Conservation (phyloP, 331 rosid species). For the Erythrophleum ivorense region DNA sequence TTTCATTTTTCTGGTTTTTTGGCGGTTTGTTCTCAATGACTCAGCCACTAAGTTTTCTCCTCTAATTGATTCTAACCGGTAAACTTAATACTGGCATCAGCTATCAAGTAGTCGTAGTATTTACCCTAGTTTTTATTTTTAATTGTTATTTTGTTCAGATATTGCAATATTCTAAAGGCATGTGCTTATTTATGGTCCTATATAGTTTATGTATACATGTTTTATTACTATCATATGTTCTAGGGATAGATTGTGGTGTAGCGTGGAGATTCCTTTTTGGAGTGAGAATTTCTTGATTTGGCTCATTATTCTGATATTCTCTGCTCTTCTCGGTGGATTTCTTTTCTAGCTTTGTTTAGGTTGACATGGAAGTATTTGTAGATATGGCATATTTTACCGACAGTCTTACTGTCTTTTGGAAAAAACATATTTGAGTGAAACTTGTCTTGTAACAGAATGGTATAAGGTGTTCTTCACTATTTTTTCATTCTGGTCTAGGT, state of each 20-base stretch:
- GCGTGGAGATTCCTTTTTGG: neutral
- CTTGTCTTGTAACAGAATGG: neutral
- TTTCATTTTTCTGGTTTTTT: neutral
- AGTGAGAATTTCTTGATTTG: neutral
- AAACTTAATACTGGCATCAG: neutral
- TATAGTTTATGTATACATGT: neutral
- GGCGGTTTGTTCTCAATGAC: neutral
- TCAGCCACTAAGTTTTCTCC: neutral
- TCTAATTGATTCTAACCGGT: neutral
- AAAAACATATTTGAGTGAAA: neutral
- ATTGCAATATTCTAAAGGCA: neutral
- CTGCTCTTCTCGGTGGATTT: neutral
- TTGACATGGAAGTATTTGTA: neutral
- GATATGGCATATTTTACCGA: neutral
- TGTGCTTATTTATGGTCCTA: neutral
- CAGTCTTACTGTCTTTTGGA: neutral
- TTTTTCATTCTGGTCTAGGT: constrained; percentile 15
- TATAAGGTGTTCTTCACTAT: neutral
- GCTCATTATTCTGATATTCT: neutral
- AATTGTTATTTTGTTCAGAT: neutral
- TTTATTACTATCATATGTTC: neutral
- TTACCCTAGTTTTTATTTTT: neutral
- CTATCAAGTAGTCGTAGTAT: too few relatives aligned
- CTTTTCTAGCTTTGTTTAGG: neutral
- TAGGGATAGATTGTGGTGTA: neutral